A percentile compares a stretch with the other conserved stretches of the same genome.
Evolutionary conservation across 331 rosid genomes (phyloP).

Genomic region (Cucumis variabilis): DNA sequence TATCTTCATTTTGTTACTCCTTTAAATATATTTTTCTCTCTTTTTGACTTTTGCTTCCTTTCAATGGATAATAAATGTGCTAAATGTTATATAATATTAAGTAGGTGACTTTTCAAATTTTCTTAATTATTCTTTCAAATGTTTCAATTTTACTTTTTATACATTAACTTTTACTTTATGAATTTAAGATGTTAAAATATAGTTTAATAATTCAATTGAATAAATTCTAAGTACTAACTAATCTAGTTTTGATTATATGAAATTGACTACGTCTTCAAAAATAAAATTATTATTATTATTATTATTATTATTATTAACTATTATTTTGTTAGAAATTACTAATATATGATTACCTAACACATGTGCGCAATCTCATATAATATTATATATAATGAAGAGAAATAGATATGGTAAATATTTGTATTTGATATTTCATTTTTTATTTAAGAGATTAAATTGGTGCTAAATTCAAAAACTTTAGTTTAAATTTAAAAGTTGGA

Average conservation of each 20-base stretch:
- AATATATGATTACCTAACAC: not conserved
- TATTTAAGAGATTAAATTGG: not conserved
- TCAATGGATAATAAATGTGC: not conserved
- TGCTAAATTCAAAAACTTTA: not conserved
- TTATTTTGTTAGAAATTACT: not conserved
- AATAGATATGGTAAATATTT: not conserved
- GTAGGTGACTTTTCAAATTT: not conserved
- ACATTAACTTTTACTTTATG: too few species aligned
- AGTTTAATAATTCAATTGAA: not conserved
- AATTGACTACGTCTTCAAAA: not conserved
- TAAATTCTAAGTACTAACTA: not conserved
- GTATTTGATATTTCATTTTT: not conserved
- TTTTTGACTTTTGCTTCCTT: not conserved
- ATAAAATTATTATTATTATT: too few species aligned
- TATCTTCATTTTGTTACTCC: not conserved
- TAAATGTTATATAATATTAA: not conserved
- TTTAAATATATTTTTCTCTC: not conserved
- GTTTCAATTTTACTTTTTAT: not conserved
- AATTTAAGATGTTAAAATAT: too few species aligned
- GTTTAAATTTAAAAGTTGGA: not conserved
- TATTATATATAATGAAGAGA: not conserved
- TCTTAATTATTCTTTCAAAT: not conserved
- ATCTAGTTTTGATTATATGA: not conserved
- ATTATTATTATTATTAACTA: too few species aligned
- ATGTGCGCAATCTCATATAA: not conserved